Conservation (phyloP, 108 stramenopile genomes). For the Pseudonitzschia delicatissima region DNA sequence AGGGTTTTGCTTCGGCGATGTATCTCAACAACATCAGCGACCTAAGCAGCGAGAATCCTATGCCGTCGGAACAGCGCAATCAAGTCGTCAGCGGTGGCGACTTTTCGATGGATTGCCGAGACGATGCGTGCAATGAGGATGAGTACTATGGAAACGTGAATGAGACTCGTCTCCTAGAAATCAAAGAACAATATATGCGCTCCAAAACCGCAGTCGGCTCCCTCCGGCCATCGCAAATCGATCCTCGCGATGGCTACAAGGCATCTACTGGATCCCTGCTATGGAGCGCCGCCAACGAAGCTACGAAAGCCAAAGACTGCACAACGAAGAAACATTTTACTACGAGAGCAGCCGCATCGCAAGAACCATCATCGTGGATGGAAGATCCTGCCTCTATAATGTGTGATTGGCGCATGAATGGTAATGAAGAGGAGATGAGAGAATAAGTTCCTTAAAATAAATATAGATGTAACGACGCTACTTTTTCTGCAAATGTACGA, state of each 20-base stretch:
- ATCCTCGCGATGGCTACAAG: no score
- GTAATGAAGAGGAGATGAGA: background rate
- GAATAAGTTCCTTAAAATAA: no score
- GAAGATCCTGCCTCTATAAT: background rate
- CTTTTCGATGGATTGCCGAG: background rate
- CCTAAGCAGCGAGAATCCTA: background rate
- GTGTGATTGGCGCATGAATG: no score
- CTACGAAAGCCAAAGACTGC: background rate
- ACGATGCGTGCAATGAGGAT: background rate
- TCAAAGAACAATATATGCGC: background rate
- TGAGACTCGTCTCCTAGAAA: background rate
- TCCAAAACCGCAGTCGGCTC: background rate
- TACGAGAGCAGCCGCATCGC: background rate
- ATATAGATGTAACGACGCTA: no score
- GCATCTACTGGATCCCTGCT: no score
- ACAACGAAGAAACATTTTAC: background rate
- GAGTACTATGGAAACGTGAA: background rate
- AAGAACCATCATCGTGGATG: slow-evolving; percentile 1
- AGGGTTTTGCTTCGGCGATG: background rate
- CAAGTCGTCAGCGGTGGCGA: background rate
- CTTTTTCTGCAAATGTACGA: no score
- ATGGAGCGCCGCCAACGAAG: background rate
- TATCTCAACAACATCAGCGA: background rate
- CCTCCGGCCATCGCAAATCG: no score
- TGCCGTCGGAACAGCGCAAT: background rate